Percentiles rank a stretch among this genome's conserved stretches.
Conservation (phyloP, 352 stramenopile genomes). For the Phytophthora sp. region DNA sequence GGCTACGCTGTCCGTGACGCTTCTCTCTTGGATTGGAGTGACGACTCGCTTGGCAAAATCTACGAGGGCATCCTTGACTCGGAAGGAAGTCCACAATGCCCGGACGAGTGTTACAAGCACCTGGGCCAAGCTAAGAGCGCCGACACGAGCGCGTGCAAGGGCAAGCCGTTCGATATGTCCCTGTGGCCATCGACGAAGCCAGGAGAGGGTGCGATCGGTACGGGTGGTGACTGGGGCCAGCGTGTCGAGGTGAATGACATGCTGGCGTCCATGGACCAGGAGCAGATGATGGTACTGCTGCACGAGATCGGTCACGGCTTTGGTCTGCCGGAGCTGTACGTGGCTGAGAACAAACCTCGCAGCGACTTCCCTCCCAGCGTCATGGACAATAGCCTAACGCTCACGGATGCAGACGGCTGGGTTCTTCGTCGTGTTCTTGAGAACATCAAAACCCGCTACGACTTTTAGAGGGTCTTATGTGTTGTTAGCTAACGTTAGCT, state of each 20-base stretch:
- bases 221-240: constrained; percentile 45
- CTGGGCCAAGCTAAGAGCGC: constrained; percentile 21
- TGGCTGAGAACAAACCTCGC: constrained; percentile 28
- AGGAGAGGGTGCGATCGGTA: constrained; percentile 27
- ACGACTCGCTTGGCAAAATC: constrained; percentile 42
- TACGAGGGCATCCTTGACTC: constrained; percentile 36
- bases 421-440: constrained; percentile 24
- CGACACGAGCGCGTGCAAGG: constrained; percentile 26
- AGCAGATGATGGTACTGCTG: constrained; percentile 38
- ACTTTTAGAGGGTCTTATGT: too few species aligned
- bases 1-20: constrained; percentile 38
- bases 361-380: constrained; percentile 18
- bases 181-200: constrained; percentile 40
- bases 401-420: constrained; percentile 25
- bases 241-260: constrained; percentile 48
- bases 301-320: constrained; percentile 56
- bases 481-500: too few species aligned
- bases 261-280: constrained; percentile 29
- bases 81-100: constrained; percentile 37
- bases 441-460: constrained; percentile 23
- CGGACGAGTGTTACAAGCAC: constrained; percentile 48
- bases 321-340: constrained; percentile 36
- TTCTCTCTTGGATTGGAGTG: constrained; percentile 44
- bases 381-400: constrained; percentile 12
- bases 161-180: constrained; percentile 40